Percentiles rank a stretch among this genome's conserved stretches.
These are phyloP conservation scores for Xylariaceae sp. DNA, from an alignment of 2,329 filamentous ascomycete genomes.

Conservation along the genomic window DNA sequence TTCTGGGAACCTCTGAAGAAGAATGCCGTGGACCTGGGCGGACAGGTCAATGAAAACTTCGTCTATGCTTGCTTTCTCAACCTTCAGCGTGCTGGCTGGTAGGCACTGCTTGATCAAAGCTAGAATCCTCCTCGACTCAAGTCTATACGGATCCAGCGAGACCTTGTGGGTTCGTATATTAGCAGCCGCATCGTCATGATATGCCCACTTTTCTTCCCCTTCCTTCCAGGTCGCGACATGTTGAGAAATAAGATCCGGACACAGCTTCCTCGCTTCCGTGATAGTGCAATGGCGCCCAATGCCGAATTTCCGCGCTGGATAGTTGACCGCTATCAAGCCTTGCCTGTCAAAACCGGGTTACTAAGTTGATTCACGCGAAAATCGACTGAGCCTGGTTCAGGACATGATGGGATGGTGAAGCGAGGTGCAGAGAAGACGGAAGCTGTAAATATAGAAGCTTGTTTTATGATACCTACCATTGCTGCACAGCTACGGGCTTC, in stretches of 20 bases:
- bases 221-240: slow-evolving; percentile 95
- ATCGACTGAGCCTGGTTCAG: background rate
- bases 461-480: slow-evolving; percentile 56
- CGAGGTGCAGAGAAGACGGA: background rate
- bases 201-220: slow-evolving; percentile 87
- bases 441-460: background rate
- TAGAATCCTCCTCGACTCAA: slow-evolving; percentile 78
- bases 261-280: slow-evolving; percentile 77
- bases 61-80: slow-evolving; percentile 93
- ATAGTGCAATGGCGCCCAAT: slow-evolving; percentile 74
- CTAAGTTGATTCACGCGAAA: background rate
- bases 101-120: slow-evolving; percentile 69
- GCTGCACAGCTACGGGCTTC: slow-evolving; percentile 83
- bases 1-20: slow-evolving; percentile 73
- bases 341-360: slow-evolving; percentile 49
- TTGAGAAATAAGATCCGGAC: slow-evolving; percentile 76
- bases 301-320: slow-evolving; percentile 76
- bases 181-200: slow-evolving; percentile 71
- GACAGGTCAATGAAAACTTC: slow-evolving; percentile 94
- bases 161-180: slow-evolving; percentile 89
- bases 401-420: background rate
- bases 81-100: slow-evolving; percentile 58
- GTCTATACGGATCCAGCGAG: slow-evolving; percentile 83
- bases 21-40: slow-evolving; percentile 68
- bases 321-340: slow-evolving; percentile 93